A percentile compares a stretch with the other conserved stretches of the same genome.
Evolutionary conservation across 352 stramenopile genomes (phyloP).

Genomic region (Peronospora farinosa): DNA sequence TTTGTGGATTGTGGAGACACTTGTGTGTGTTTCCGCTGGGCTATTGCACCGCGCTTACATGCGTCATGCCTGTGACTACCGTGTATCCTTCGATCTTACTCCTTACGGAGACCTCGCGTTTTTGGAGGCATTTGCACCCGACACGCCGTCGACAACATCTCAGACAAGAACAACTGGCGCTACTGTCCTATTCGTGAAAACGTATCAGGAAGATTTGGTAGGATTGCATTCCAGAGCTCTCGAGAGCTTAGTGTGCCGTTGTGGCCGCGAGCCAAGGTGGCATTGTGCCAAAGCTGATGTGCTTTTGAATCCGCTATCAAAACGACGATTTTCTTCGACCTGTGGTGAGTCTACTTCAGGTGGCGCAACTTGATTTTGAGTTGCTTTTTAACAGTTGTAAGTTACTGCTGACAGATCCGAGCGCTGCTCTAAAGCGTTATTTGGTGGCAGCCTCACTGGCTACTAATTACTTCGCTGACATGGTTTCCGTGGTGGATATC

Average conservation of each 20-base stretch:
- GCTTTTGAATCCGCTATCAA: conserved; percentile 61
- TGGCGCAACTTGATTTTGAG: not conserved
- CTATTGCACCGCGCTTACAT: conserved; percentile 63
- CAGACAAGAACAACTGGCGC: conserved; percentile 16
- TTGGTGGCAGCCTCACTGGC: conserved; percentile 68
- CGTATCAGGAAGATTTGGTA: conserved; percentile 52
- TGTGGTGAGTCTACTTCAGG: conserved; percentile 32
- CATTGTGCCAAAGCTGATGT: conserved; percentile 69
- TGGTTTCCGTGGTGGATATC: conserved; percentile 61
- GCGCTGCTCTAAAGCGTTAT: conserved; percentile 59
- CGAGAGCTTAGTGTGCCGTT: conserved; percentile 44
- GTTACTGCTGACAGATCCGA: conserved; percentile 45
- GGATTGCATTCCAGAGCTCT: conserved; percentile 47
- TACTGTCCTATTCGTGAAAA: conserved; percentile 50
- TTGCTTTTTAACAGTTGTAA: conserved; percentile 5
- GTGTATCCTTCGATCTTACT: conserved; percentile 73
- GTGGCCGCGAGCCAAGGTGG: conserved; percentile 71
- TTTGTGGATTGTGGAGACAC: conserved; percentile 59
- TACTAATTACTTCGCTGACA: conserved; percentile 79
- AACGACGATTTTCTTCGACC: conserved; percentile 52
- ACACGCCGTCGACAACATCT: conserved; percentile 21
- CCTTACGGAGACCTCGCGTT: conserved; percentile 77
- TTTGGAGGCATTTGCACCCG: conserved; percentile 61
- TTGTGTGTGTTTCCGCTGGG: conserved; percentile 60
- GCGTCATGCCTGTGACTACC: conserved; percentile 70